Conservation (phyloP, 805 yeast genomes). For the Candida odintsovae region DNA sequence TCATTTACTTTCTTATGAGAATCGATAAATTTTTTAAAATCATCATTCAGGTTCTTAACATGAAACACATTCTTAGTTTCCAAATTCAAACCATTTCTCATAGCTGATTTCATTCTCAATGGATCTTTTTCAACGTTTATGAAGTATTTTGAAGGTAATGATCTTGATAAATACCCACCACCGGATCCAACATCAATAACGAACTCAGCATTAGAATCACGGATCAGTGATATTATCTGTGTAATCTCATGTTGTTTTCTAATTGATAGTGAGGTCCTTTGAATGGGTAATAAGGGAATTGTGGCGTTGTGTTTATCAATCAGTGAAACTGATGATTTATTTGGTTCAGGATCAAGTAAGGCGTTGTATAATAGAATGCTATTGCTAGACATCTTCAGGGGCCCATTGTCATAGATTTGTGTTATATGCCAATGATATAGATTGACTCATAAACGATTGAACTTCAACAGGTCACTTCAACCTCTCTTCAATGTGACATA, state of each 20-base stretch:
- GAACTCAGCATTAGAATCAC: background rate
- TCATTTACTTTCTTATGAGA: background rate
- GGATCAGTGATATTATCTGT: background rate
- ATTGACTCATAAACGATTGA: too few species aligned
- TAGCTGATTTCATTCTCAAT: background rate
- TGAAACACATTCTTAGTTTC: background rate
- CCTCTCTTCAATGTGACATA: too few species aligned
- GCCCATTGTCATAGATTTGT: background rate
- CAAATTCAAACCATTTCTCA: background rate
- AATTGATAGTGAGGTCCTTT: background rate
- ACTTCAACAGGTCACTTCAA: too few species aligned
- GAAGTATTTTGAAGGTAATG: background rate
- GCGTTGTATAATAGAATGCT: background rate
- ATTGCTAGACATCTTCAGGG: background rate
- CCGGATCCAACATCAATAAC: background rate
- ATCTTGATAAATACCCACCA: background rate
- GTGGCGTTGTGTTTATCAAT: background rate
- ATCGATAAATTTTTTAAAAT: background rate
- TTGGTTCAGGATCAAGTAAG: background rate
- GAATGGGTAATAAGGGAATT: background rate
- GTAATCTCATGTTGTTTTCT: background rate
- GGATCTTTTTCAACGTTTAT: background rate
- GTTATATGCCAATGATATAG: too few species aligned
- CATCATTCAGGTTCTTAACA: background rate
- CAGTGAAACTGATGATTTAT: background rate